phyloP scores from a whole-genome alignment of 345 rosid genomes.

The Aquilaria yunnanensis region DNA sequence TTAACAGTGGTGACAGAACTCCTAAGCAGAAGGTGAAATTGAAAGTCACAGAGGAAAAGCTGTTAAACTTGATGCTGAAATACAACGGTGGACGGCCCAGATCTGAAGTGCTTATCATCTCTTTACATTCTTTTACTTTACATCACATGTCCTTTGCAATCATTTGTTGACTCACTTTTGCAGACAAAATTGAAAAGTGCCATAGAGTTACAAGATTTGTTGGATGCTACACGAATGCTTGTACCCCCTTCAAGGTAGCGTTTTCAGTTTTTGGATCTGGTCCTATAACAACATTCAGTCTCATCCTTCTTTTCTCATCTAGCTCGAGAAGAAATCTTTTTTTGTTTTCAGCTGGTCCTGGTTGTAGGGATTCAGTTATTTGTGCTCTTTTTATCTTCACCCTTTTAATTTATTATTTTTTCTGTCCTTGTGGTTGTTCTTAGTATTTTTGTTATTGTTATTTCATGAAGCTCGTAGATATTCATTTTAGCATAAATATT shows the following conservation, averaged over 20 bases:
- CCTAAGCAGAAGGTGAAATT: slow-evolving; percentile 95
- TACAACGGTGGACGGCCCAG: slow-evolving; percentile 89
- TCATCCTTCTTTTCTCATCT: no score
- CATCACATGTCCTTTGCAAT: not conserved
- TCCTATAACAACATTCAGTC: not conserved
- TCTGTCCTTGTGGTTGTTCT: no score
- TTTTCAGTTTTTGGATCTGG: not conserved
- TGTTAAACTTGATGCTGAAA: slow-evolving; percentile 82
- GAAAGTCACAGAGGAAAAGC: slow-evolving; percentile 88
- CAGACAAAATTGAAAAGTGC: slow-evolving; percentile 96
- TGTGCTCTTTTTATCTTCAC: no score
- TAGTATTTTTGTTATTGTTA: not conserved
- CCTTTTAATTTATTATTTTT: not conserved
- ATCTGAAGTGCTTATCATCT: slow-evolving; percentile 50
- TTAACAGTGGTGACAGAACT: slow-evolving; percentile 87
- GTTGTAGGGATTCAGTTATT: no score
- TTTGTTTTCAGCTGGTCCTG: no score
- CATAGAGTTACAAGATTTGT: slow-evolving; percentile 80
- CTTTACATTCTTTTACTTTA: not conserved
- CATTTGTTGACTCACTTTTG: slow-evolving; percentile 10
- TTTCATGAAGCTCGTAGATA: no score
- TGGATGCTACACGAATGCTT: slow-evolving; percentile 89
- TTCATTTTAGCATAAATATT: no score
- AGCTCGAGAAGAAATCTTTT: not conserved
- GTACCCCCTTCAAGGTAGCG: slow-evolving; percentile 79